phyloP scores from a whole-genome alignment of 768 basidiomycete genomes.

The Suillus ampliporus region DNA sequence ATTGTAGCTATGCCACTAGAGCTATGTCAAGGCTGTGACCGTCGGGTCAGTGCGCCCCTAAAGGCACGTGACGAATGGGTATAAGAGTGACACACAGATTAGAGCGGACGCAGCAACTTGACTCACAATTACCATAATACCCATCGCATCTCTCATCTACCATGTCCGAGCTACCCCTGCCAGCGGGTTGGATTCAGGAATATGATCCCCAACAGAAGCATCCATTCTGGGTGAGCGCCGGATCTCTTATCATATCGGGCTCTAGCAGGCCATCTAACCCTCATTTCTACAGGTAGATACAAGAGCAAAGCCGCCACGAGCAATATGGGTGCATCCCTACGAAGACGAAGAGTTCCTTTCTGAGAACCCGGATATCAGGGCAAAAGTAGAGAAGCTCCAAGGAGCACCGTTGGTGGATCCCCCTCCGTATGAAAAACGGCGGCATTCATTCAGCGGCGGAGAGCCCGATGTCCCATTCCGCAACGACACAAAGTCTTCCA shows the following conservation, averaged over 20 bases:
- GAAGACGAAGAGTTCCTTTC: slow-evolving; percentile 69
- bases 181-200: slow-evolving; percentile 62
- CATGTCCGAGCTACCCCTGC: slow-evolving; percentile 47
- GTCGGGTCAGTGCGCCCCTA: not conserved
- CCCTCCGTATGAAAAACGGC: slow-evolving; percentile 35
- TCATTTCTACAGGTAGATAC: slow-evolving; percentile 62
- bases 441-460: slow-evolving; percentile 34
- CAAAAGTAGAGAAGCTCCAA: slow-evolving; percentile 36
- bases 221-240: slow-evolving; percentile 53
- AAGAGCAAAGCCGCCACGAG: slow-evolving; percentile 60
- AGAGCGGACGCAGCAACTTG: slow-evolving; percentile 14
- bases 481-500: slow-evolving; percentile 4
- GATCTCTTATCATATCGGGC: too few relatives aligned
- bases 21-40: not conserved
- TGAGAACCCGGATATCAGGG: slow-evolving; percentile 54
- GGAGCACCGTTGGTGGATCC: slow-evolving; percentile 20
- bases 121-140: slow-evolving; percentile 4
- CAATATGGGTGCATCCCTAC: slow-evolving; percentile 76
- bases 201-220: slow-evolving; percentile 48
- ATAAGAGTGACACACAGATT: slow-evolving; percentile 15
- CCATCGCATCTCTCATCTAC: slow-evolving; percentile 13
- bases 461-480: slow-evolving; percentile 2
- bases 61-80: not conserved
- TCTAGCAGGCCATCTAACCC: not conserved
- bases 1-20: not conserved